Evolutionary conservation across 805 yeast species (phyloP).

Genomic region (Groenewaldozyma tartarivorans): DNA sequence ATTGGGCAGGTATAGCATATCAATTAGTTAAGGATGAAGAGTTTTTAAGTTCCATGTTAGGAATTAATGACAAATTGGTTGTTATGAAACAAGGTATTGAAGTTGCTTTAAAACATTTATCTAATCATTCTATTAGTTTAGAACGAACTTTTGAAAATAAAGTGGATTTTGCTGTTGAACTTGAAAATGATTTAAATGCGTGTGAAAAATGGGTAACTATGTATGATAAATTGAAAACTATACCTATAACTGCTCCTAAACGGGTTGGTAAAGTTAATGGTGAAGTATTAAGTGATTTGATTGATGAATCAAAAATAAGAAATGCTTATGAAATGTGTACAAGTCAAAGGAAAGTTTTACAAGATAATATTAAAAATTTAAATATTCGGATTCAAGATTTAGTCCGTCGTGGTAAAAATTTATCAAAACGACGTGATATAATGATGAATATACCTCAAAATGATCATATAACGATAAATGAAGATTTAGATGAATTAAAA

Average conservation of each 20-base stretch:
- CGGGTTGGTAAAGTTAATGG: slow-evolving; percentile 6
- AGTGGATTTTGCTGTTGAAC: slow-evolving; percentile 15
- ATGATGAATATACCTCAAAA: neutral
- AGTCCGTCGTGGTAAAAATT: slow-evolving; percentile 8
- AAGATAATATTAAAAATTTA: slow-evolving; percentile 15
- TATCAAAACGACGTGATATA: slow-evolving; percentile 1
- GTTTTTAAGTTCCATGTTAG: neutral
- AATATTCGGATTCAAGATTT: slow-evolving; percentile 16
- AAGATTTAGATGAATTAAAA: slow-evolving; percentile 18
- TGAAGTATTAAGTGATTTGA: slow-evolving; percentile 9
- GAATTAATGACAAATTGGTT: slow-evolving; percentile 5
- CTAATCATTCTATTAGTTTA: slow-evolving; percentile 16
- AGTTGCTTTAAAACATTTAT: slow-evolving; percentile 21
- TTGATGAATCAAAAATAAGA: slow-evolving; percentile 11
- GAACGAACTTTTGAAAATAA: slow-evolving; percentile 17
- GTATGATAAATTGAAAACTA: neutral
- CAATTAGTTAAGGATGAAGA: neutral
- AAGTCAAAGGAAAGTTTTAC: slow-evolving; percentile 11
- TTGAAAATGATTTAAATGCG: slow-evolving; percentile 16
- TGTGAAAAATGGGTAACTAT: neutral
- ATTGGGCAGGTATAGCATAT: slow-evolving; percentile 11
- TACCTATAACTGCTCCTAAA: neutral
- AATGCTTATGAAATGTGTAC: slow-evolving; percentile 10
- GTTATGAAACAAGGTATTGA: slow-evolving; percentile 19
- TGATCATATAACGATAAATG: neutral